These are phyloP conservation scores for Tulasnella sp. DNA, from an alignment of 768 basidiomycete genomes.

Conservation along the genomic window DNA sequence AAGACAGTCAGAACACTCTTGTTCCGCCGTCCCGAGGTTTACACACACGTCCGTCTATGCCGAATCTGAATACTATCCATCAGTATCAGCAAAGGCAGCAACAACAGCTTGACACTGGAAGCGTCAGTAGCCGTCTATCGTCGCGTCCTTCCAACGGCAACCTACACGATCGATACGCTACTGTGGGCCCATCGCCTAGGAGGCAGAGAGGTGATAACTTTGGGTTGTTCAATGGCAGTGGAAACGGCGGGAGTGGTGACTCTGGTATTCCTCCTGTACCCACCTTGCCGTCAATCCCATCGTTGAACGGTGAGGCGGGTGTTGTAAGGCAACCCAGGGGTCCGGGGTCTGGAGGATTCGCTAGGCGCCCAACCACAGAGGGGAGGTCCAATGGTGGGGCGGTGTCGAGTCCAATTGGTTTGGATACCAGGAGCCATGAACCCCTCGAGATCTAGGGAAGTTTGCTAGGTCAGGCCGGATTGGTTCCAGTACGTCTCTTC, in stretches of 20 bases:
- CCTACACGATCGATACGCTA: slow-evolving; percentile 76
- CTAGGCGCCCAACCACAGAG: slow-evolving; percentile 32
- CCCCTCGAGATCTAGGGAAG: slow-evolving; percentile 63
- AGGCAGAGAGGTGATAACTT: slow-evolving; percentile 54
- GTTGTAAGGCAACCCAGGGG: slow-evolving; percentile 82
- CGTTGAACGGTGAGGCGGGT: slow-evolving; percentile 39
- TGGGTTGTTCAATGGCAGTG: slow-evolving; percentile 44
- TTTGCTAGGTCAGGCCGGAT: no score
- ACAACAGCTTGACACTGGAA: neutral
- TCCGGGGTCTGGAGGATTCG: slow-evolving; percentile 61
- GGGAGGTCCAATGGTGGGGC: slow-evolving; percentile 36
- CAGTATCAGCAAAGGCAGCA: slow-evolving; percentile 48
- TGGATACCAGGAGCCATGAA: slow-evolving; percentile 80
- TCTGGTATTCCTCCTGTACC: slow-evolving; percentile 64
- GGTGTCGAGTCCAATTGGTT: slow-evolving; percentile 42
- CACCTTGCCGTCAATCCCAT: slow-evolving; percentile 43
- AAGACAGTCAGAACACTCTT: neutral
- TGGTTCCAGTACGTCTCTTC: no score
- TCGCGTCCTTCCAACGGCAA: slow-evolving; percentile 82
- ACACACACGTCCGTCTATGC: slow-evolving; percentile 97
- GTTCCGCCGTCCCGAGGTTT: slow-evolving; percentile 39
- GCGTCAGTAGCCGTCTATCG: slow-evolving; percentile 39
- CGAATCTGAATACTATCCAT: slow-evolving; percentile 75
- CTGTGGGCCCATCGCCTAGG: slow-evolving; percentile 73
- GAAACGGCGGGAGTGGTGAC: slow-evolving; percentile 35